Percentiles rank a stretch among this genome's conserved stretches.
Evolutionary conservation across 306 rosid species (phyloP).

Genomic region (Vigna reflexopilosa): DNA sequence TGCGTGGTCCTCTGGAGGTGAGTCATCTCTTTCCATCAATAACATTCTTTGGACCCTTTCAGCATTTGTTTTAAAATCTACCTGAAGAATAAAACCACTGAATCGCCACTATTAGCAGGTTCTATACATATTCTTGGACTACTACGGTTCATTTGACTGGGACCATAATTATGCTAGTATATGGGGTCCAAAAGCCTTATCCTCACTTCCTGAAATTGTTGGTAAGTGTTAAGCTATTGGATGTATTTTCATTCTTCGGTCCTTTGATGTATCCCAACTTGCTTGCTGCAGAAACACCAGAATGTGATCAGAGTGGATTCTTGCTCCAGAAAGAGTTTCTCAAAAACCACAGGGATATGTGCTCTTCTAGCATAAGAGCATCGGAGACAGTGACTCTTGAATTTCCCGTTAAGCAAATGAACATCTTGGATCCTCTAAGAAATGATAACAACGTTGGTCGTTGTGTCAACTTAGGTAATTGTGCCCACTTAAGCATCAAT

Average conservation of each 20-base stretch:
- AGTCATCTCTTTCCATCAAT: constrained; percentile 31
- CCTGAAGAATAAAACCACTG: constrained; percentile 36
- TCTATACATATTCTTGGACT: constrained; percentile 69
- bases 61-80: constrained; percentile 35
- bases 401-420: constrained; percentile 61
- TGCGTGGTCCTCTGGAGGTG: constrained; percentile 80
- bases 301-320: constrained; percentile 44
- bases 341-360: constrained; percentile 55
- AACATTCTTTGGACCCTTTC: constrained; percentile 30
- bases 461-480: constrained; percentile 64
- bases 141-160: constrained; percentile 73
- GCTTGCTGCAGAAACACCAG: constrained; percentile 52
- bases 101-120: constrained; percentile 57
- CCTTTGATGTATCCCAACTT: constrained; percentile 31
- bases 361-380: constrained; percentile 45
- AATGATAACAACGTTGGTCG: constrained; percentile 74
- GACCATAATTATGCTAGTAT: constrained; percentile 54
- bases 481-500: constrained; percentile 33
- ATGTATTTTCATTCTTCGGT: constrained; percentile 29
- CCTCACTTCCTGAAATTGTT: constrained; percentile 59
- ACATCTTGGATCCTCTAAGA: constrained; percentile 76
- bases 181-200: constrained; percentile 59
- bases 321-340: constrained; percentile 67
- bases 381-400: constrained; percentile 41
- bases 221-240: constrained; percentile 53